Percentiles rank a stretch among this genome's conserved stretches.
Conservation (phyloP, 1,139 yeast species). For the Geotrichum cucujoidarum region DNA sequence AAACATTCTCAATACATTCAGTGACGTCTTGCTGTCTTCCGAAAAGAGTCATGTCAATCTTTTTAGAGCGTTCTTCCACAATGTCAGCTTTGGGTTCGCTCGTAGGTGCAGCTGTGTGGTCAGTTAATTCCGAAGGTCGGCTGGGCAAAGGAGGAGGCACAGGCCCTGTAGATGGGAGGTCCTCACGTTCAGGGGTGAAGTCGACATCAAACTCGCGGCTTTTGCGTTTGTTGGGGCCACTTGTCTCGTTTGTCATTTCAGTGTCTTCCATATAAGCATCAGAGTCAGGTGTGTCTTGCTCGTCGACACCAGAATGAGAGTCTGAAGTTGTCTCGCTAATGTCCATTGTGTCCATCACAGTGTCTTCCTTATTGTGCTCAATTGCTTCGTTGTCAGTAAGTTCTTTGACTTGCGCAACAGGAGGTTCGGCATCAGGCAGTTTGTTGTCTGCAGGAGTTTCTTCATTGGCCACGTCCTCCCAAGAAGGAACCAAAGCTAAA, state of each 20-base stretch:
- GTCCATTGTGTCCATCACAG: background rate
- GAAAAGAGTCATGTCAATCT: constrained; percentile 36
- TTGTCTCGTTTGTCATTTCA: background rate
- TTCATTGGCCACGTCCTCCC: constrained; percentile 22
- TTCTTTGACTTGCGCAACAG: too few species aligned
- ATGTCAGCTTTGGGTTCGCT: background rate
- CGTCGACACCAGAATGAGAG: constrained; percentile 5
- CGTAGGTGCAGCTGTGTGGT: background rate
- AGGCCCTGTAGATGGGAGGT: background rate
- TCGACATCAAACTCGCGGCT: background rate
- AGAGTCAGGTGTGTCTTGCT: constrained; percentile 11
- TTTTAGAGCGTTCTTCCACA: constrained; percentile 17
- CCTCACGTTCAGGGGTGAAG: too few species aligned
- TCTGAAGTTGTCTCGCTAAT: background rate
- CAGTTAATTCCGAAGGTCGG: constrained; percentile 7
- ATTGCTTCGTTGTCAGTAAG: too few species aligned
- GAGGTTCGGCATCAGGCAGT: too few species aligned
- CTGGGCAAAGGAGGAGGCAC: constrained; percentile 6
- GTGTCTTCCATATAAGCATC: constrained; percentile 2
- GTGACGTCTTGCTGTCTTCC: constrained; percentile 97
- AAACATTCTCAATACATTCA: constrained; percentile 90
- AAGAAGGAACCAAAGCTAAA: constrained; percentile 75
- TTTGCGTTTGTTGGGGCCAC: constrained; percentile 1
- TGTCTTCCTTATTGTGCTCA: background rate
- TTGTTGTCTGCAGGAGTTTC: background rate